Base-by-base conservation (phyloP, 495 filamentous ascomycete species). In the Trichocladium uniseriatum region DNA sequence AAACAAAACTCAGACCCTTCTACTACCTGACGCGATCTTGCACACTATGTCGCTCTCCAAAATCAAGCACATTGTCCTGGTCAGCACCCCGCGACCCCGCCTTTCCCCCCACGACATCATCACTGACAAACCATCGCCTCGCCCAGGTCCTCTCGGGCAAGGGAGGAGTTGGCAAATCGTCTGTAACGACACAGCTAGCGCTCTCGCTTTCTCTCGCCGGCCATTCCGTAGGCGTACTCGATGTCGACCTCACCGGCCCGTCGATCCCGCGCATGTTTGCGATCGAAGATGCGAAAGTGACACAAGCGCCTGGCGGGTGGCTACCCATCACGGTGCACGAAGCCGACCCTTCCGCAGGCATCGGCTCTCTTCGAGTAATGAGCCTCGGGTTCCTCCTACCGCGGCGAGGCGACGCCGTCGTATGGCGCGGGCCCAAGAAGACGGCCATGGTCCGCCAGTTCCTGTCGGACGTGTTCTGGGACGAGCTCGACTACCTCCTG, bases 371-470 rank as follows among this genome's bases (percentile, higher is more conserved):
- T 31, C 77, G 79, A 48, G 90, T 87, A 69, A 96, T 97, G 86
- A 94, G 87, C 43, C 78, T 98, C 1, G 92, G 88, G 20, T 95
- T 98, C 63, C 76, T 98, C 19, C 79, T 98, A 13, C 81, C 81
- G 27, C 75, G 82, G 43, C 76, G 91, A 56, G 84, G 82, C 52
- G 89, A 95, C 56, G 89, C 90, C 3, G 89, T 98, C 1, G 88
- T 98, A 48, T 98, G 92, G 92, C 81, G 92, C 39, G 92, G 92
- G 0, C 92, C 92, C 1, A 98, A 98, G 69, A 98, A 98, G 70
- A 98, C 94, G 8, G 94, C 94, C 24, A 97, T 98, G 92, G 89
- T 98, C 36, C 83, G 87, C 27, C 92, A 98, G 59, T 97, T 98
- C 60, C 72, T 97, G 20, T 81, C 84, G 0, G 89, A 95, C 62